Evolutionary conservation across 306 rosid species (phyloP).

Genomic region (Gleditsia sinensis): DNA sequence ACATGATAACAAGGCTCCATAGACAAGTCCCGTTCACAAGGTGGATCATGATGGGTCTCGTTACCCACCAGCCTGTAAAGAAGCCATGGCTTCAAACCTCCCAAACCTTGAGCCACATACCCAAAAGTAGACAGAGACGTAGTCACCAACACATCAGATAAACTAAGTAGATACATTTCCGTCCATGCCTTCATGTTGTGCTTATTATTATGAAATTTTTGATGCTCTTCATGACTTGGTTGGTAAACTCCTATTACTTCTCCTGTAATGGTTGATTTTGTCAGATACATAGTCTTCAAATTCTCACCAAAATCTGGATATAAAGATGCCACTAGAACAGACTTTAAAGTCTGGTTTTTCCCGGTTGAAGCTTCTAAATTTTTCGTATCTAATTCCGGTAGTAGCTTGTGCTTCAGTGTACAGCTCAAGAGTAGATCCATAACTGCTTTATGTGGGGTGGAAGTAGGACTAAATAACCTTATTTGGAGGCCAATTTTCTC

Average conservation of each 20-base stretch:
- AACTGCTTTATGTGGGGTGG: slow-evolving; percentile 35
- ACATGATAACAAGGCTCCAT: slow-evolving; percentile 44
- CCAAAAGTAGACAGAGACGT: slow-evolving; percentile 58
- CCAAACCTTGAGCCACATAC: slow-evolving; percentile 60
- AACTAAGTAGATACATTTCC: slow-evolving; percentile 50
- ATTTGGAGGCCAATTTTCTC: slow-evolving; percentile 24
- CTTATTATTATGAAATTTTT: slow-evolving; percentile 43
- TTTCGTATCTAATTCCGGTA: slow-evolving; percentile 37
- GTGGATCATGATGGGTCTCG: slow-evolving; percentile 34
- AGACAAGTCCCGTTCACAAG: slow-evolving; percentile 47
- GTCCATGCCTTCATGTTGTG: slow-evolving; percentile 59
- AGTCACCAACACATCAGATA: slow-evolving; percentile 48
- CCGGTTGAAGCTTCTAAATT: background rate
- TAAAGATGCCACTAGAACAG: slow-evolving; percentile 51
- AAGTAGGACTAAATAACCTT: slow-evolving; percentile 19
- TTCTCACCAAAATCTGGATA: slow-evolving; percentile 48
- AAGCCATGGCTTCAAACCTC: slow-evolving; percentile 52
- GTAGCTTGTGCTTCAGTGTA: slow-evolving; percentile 36
- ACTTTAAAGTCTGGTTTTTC: slow-evolving; percentile 29
- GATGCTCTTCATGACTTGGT: slow-evolving; percentile 58
- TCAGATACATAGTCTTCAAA: slow-evolving; percentile 42
- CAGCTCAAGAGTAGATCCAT: slow-evolving; percentile 48
- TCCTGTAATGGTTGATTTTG: slow-evolving; percentile 45
- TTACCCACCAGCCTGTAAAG: slow-evolving; percentile 44
- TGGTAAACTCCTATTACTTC: slow-evolving; percentile 46